Evolutionary conservation across 2,329 filamentous ascomycete species (phyloP), one percentile per base, ranked within the genome.

Genomic region (Alternaria viburni): DNA sequence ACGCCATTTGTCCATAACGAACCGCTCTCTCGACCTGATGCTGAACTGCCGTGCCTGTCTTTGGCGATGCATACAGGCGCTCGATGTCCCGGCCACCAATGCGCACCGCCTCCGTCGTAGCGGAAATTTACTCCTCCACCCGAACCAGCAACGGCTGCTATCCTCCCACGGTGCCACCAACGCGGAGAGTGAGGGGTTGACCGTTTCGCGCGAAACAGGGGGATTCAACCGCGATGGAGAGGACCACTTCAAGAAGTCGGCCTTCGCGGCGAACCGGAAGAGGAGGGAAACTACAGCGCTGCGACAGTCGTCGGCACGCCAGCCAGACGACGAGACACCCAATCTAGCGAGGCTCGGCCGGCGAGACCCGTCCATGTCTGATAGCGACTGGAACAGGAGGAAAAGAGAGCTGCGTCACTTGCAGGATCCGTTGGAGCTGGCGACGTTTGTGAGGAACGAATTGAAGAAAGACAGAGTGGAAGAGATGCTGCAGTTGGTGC

Each of bases 381-480:
- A 65, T 10, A 72, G 57, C 32, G 75, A 78, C 19, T 78, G 73
- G 70, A 73, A 73, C 9, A 71, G 69, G 47, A 64, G 86, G 50
- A 82, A 82, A 41, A 86, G 84, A 71, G 88, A 93, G 69, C 75
- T 93, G 57, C 77, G 85, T 50, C 88, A 87, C 79, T 77, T 93
- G 61, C 80, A 84, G 17, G 93, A 97, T 76, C 91, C 92, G 1
- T 84, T 90, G 66, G 89, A 90, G 70, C 86, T 98, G 62, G 90
- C 89, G 43, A 82, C 90, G 41, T 88, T 90, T 57, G 89, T 97
- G 45, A 83, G 83, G 57, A 82, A 83, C 54, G 83, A 88, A 17
- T 82, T 98, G 51, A 77, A 77, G 6, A 84, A 86, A 62, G 86
- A 86, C 45, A 83, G 89, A 30, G 86, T 86, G 41, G 87, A 89